Base-by-base conservation (phyloP, 352 stramenopile genomes). In the Phytophthora syringae region DNA sequence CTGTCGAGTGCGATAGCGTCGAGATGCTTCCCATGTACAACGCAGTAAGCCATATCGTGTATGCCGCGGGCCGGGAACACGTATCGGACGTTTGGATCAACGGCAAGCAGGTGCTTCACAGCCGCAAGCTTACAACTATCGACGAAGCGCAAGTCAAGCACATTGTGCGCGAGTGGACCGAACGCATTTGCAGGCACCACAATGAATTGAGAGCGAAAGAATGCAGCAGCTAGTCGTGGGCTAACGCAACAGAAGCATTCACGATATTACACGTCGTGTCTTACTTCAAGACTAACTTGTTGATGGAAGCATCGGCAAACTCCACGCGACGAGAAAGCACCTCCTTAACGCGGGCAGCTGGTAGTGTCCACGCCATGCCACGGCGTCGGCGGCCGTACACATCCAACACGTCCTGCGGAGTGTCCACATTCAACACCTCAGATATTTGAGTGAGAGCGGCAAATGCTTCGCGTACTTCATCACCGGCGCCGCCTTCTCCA, bases 71-170 rank as follows among this genome's bases (percentile, higher is more conserved):
- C n/a, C 77, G 85, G 13, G 74, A 92, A 61, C 79, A 94, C 74
- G 88, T 96, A 36, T 91, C 84, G 36, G 87, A 97, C 67, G 88
- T 94, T 7, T 96, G 84, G 86, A 88, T 97, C 43, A 82, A 90
- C 39, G 89, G 89, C 24, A 91, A 89, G 67, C 77, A 79, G 3
- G 69, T 97, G 45, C 67, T 97, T 27, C 53, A 54, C 18, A 67
- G 80, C 32, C 77, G 77, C 28, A 63, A 85, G 58, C 70, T 96
- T 13, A 84, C 71, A 37, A 93, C 88, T 39, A 72, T 93, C 40
- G 64, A 81, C 32, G 80, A 89, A 47, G 49, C 43, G 24, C 60
- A 86, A 43, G 66, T 91, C 21, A 92, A 90, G 64, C 54, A 28
- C 1, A 62, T 76, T 50, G 82, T 90, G 42, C 72, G 62, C 51